Percentiles rank a stretch among this genome's conserved stretches.
Conservation (phyloP, 495 filamentous ascomycete species). For the Podospora didyma region DNA sequence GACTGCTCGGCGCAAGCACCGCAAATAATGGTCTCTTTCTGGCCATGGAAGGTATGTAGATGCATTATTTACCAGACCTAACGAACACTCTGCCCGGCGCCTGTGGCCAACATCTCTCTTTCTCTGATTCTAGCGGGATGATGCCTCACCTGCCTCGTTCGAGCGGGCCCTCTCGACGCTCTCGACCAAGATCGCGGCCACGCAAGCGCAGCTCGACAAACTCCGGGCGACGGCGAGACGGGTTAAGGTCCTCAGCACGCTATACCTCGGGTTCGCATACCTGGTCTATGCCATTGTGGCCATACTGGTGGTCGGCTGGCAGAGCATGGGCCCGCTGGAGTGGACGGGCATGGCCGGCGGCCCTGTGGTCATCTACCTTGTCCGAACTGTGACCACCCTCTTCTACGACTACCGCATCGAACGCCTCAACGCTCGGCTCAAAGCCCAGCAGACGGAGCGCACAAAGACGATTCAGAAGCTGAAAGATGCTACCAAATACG, state of each 20-base stretch:
- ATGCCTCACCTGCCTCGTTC: constrained; percentile 84
- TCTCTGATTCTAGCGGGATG: constrained; percentile 55
- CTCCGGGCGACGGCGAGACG: constrained; percentile 69
- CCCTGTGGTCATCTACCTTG: constrained; percentile 72
- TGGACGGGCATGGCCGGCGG: constrained; percentile 73
- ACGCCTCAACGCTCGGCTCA: constrained; percentile 59
- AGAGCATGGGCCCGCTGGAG: constrained; percentile 69
- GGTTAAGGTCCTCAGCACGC: constrained; percentile 79
- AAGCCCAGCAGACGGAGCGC: constrained; percentile 70
- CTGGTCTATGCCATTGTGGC: constrained; percentile 78
- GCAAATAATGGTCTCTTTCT: constrained; percentile 71
- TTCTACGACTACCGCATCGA: constrained; percentile 81
- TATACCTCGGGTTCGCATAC: constrained; percentile 87
- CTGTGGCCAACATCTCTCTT: too few relatives aligned
- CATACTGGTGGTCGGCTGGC: constrained; percentile 79
- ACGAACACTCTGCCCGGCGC: neutral
- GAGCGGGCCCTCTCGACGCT: constrained; percentile 84
- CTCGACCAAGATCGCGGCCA: constrained; percentile 71
- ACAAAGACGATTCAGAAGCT: constrained; percentile 87
- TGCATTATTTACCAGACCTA: constrained; percentile 33
- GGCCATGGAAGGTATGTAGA: constrained; percentile 52
- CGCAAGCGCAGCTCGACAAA: constrained; percentile 65
- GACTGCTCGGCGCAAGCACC: neutral
- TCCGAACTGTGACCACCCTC: constrained; percentile 54
- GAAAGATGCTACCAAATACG: constrained; percentile 90